Conservation (phyloP, 139 green algal species). For the Coelastrella sp. region DNA sequence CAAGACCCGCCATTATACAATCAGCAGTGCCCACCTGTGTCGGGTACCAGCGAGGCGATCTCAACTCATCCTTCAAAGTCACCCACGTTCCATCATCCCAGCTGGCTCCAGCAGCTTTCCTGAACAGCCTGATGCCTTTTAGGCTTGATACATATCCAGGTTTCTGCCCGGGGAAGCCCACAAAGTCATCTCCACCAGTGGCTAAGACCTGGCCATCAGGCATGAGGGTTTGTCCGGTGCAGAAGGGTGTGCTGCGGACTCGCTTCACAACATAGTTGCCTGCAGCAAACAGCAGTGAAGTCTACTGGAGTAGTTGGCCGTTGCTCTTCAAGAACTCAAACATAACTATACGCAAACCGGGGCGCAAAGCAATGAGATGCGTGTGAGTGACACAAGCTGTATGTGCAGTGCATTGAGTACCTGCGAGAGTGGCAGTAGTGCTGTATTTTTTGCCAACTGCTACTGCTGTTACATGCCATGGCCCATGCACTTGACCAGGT, state of each 20-base stretch:
- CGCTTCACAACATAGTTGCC: not conserved
- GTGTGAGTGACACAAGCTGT: too few species aligned
- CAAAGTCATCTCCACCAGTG: not conserved
- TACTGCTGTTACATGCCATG: too few species aligned
- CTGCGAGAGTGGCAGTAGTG: too few species aligned
- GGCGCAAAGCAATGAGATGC: too few species aligned
- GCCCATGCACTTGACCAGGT: too few species aligned
- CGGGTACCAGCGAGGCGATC: not conserved
- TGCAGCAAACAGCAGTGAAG: not conserved
- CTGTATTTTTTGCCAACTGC: too few species aligned
- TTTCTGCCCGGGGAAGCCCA: too few species aligned
- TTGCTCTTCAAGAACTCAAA: too few species aligned
- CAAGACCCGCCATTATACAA: not conserved
- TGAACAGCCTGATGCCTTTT: not conserved
- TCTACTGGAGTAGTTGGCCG: too few species aligned
- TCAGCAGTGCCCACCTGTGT: not conserved
- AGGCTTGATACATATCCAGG: not conserved
- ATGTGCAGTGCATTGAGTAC: too few species aligned
- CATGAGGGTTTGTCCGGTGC: not conserved
- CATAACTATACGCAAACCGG: too few species aligned
- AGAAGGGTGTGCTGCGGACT: not conserved
- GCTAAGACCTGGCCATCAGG: not conserved
- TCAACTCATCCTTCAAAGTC: not conserved
- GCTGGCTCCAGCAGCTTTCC: not conserved
- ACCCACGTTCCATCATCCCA: not conserved